These are phyloP conservation scores for Chenopodium berlandieri DNA, from an alignment of 148 eudicot genomes.

Conservation along the genomic window DNA sequence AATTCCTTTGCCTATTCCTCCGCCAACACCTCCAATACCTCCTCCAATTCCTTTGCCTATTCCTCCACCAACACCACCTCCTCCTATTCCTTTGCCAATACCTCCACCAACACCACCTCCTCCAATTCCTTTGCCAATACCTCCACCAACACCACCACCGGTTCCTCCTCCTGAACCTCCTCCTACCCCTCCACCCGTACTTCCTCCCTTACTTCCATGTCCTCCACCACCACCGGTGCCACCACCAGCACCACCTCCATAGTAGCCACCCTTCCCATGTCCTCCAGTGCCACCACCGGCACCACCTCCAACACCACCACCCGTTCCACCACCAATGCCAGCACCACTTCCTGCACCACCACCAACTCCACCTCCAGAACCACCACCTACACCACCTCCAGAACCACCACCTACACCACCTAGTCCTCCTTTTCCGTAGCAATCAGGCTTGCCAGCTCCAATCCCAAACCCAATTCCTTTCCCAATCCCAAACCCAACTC, in stretches of 20 bases:
- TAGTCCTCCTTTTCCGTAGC: slow-evolving; percentile 21
- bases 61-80: slow-evolving; percentile 12
- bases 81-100: background rate
- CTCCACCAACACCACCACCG: background rate
- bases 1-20: slow-evolving; percentile 10
- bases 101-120: slow-evolving; percentile 13
- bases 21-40: slow-evolving; percentile 13
- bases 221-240: slow-evolving; percentile 7
- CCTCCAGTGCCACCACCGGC: background rate
- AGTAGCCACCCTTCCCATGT: slow-evolving; percentile 13
- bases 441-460: slow-evolving; percentile 17
- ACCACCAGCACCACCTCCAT: slow-evolving; percentile 19
- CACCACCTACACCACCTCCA: slow-evolving; percentile 13
- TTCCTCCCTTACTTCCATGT: slow-evolving; percentile 16
- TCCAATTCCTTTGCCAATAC: background rate
- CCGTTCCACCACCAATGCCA: background rate
- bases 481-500: slow-evolving; percentile 25
- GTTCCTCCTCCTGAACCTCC: slow-evolving; percentile 12
- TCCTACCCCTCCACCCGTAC: background rate
- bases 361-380: background rate
- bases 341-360: no score
- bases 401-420: background rate
- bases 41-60: slow-evolving; percentile 8
- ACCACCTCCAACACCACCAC: slow-evolving; percentile 14
- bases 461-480: slow-evolving; percentile 6